phyloP scores from a whole-genome alignment of 2,329 filamentous ascomycete species.

The Talaromyces piceae region DNA sequence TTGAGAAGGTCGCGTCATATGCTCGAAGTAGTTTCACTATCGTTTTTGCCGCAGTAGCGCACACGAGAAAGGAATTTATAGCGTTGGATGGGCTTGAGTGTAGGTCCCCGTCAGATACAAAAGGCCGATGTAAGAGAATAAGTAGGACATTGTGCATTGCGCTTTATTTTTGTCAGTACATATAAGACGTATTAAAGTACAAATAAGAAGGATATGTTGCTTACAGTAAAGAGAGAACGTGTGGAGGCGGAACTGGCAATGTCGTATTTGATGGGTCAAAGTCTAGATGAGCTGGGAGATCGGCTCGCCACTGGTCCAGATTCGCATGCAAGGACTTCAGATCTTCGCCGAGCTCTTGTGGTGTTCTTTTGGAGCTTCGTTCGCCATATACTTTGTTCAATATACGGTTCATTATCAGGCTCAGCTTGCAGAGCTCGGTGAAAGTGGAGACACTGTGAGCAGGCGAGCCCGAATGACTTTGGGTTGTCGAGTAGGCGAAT shows the following conservation, averaged over 20 bases:
- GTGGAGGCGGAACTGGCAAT: slow-evolving; percentile 33
- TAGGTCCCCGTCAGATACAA: slow-evolving; percentile 38
- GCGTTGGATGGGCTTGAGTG: slow-evolving; percentile 37
- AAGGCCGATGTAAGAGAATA: slow-evolving; percentile 49
- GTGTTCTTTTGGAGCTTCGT: slow-evolving; percentile 30
- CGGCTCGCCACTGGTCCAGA: slow-evolving; percentile 36
- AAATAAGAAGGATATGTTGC: neutral
- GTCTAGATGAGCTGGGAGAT: slow-evolving; percentile 37
- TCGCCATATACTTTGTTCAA: slow-evolving; percentile 42
- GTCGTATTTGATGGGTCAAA: slow-evolving; percentile 26
- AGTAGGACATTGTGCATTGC: slow-evolving; percentile 46
- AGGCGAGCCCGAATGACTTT: slow-evolving; percentile 26
- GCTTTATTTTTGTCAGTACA: neutral
- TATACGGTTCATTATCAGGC: slow-evolving; percentile 42
- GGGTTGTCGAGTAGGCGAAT: slow-evolving; percentile 29
- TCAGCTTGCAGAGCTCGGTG: slow-evolving; percentile 34
- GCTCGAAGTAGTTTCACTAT: slow-evolving; percentile 40
- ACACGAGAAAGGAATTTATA: slow-evolving; percentile 39
- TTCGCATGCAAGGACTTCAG: slow-evolving; percentile 34
- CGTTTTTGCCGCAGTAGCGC: slow-evolving; percentile 39
- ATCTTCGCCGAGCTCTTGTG: slow-evolving; percentile 25
- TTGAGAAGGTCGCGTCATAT: slow-evolving; percentile 41
- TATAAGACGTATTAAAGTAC: neutral
- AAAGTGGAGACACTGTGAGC: slow-evolving; percentile 31
- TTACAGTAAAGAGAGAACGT: slow-evolving; percentile 37